Evolutionary conservation across 305 asterid species (phyloP), one percentile per base, ranked within the genome.

Genomic region (Plantago coronopus): DNA sequence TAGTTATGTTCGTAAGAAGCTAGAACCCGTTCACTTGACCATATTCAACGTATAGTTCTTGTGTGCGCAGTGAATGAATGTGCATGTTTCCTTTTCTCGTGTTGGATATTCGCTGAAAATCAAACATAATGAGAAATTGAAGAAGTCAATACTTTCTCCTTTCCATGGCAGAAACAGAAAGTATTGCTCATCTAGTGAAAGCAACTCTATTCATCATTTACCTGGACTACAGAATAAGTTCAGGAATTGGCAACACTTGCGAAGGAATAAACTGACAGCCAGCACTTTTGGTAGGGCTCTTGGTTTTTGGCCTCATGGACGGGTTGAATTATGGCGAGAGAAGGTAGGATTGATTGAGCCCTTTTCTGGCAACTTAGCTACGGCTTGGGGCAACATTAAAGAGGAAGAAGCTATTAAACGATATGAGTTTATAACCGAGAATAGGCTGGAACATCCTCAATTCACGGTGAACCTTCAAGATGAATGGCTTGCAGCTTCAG

Each of bases 231-330:
- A 77, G 66, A 88, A 87, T 65, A 69, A 88, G 91, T 90, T 81
- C 86, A 87, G 87, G 79, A 85, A 85, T 66, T 87, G 96, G 97
- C 94, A 81, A 68, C 78, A 83, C 68, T 46, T 77, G 72, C 80
- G 97, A 75, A 79, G 65, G 77, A 56, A 76, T 72, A 87, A 75
- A 71, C 78, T 85, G 42, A 90, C 95, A 17, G 94, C 95, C 20
- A 87, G 93, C 67, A 90, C 94, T 63, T 90, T 90, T 63, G 76
- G 76, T 54, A 69, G 68, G 59, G 95, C 94, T 13, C 59, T 87
- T 69, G 97, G 91, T 20, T 81, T 90, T 55, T 90, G 87, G 84
- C 95, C 76, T 34, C 69, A 67, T 23, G 80, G 97, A 54, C 82
- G 97, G 49, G 72, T 71, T 65, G 78, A 85, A 56, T 68, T 87